These are phyloP conservation scores for Rutstroemia sp. DNA, from an alignment of 2,329 filamentous ascomycete genomes.

Conservation along the genomic window DNA sequence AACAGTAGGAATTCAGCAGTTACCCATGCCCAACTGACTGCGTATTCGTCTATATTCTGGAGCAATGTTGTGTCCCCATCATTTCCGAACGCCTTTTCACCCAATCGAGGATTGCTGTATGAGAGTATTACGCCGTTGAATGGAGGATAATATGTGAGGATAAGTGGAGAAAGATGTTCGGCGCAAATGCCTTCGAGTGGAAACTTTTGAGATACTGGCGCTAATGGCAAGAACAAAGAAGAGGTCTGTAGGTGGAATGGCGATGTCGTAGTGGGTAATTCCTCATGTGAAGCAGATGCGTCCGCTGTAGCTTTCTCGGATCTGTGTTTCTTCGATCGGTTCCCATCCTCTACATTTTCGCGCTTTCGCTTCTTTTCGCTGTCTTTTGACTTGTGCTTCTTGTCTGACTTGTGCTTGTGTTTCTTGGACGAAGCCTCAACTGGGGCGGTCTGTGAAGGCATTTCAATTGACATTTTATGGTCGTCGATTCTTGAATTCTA, in stretches of 20 bases:
- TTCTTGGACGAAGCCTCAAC: conserved; percentile 20
- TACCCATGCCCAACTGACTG: conserved; percentile 79
- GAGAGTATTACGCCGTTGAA: conserved; percentile 68
- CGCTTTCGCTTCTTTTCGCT: conserved; percentile 38
- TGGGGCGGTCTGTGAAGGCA: conserved; percentile 8
- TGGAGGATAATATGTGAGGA: conserved; percentile 69
- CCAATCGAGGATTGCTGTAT: conserved; percentile 62
- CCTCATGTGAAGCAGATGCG: conserved; percentile 6
- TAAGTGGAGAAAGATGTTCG: conserved; percentile 67
- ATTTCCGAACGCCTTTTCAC: conserved; percentile 47
- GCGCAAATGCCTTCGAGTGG: conserved; percentile 65
- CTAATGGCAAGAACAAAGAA: conserved; percentile 72
- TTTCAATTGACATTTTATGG: conserved; percentile 24
- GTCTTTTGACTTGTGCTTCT: conserved; percentile 31
- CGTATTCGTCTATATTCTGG: conserved; percentile 69
- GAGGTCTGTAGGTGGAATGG: conserved; percentile 75
- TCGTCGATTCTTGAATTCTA: background rate
- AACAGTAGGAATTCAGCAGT: conserved; percentile 84
- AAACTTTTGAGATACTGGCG: conserved; percentile 60
- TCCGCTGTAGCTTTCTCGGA: conserved; percentile 32
- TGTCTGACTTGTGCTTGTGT: conserved; percentile 26
- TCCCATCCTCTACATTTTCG: conserved; percentile 33
- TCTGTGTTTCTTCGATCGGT: conserved; percentile 37
- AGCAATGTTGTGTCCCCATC: conserved; percentile 42
- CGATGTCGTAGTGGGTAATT: conserved; percentile 35